Evolutionary conservation across 192 early-diverging fungal genomes (phyloP), one percentile per base, ranked within the genome.

Genomic region (Phycomyces nitens): DNA sequence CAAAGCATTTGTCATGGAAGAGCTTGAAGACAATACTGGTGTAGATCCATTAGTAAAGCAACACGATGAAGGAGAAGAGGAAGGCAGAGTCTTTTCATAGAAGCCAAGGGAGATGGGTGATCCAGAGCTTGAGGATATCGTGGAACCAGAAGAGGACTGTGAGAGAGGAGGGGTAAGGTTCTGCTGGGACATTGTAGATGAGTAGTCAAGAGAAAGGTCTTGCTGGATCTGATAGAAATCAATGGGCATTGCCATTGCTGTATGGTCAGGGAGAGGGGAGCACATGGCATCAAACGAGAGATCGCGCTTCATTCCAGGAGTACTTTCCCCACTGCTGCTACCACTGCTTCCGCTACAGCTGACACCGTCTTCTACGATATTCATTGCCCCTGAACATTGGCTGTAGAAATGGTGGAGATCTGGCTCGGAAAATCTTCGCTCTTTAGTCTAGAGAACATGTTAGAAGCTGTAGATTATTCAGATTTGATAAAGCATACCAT

Each of bases 81-180:
- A 38, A 18, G 18, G 5, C 39, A n/a, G 11, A 6, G 44, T 2
- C 44, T 47, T 47, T 47, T 26, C 52, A 24, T 63, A 63, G 41
- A 63, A 54, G 11, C 53, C 52, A 18, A 63, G 24, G n/a, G 62
- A 63, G 23, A 63, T 42, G 12, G 62, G 62, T 54, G 62, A 63
- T 18, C 62, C 62, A 12, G 62, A 23, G 12, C 26, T 51, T 8
- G 62, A 53, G 2, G 62, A 49, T 6, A 63, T 51, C 3, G 62
- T 63, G 2, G 62, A 63, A 14, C 22, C 38, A 54, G 62, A 63
- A 38, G 51, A 63, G 0, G 62, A 63, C 40, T 50, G 50, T 41
- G 52, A 53, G 15, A 63, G 41, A 9, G 50, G 52, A 9, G 62
- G 62, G 8, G 52, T 63, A 0, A 40, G 34, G 10, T 61, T 43